Evolutionary conservation across 805 yeast species (phyloP), one percentile per base, ranked within the genome.

Genomic region (Ogataea ramenticola): DNA sequence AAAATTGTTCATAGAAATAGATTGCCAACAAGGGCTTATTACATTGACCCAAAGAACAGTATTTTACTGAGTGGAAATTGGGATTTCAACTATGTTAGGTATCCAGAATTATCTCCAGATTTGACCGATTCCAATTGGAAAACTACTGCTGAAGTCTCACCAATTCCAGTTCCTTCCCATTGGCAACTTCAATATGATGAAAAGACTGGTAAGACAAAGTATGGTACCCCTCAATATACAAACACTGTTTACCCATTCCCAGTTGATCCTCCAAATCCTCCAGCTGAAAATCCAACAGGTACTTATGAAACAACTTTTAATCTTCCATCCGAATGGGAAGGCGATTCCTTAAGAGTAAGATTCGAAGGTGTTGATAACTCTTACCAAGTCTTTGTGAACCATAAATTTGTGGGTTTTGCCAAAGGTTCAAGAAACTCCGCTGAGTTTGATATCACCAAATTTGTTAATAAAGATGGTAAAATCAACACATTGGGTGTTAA

Each of bases 321-420:
- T 15, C 48, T 57, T 17, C 48, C 47, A 1, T 42, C 43, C 7
- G 49, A 52, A 46, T 50, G 54, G 42, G 31, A 40, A 15, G 46
- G 41, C 2, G 39, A 11, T 12, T 44, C 49, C 16, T 46, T 46
- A 19, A 43, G 68, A 11, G 34, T 65, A 15, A 44, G 67, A 26
- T 65, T 65, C 45, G 67, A 64, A 50, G 70, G 70, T 15, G 68
- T 65, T 12, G 68, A 65, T 39, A 55, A 57, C 30, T 64, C 64
- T 3, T 61, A 50, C 41, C 64, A 61, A 46, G 62, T 63, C 16
- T 58, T 55, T 43, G 41, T 65, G n/a, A 64, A 65, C 48, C 63
- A 59, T 16, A 21, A 41, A 10, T 50, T 55, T 34, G 59, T 65
- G 15, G 68, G 70, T 10, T 62, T 51, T 36, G 49, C 53, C 34